These are phyloP conservation scores for Kwoniella shivajii DNA, from an alignment of 1,284 basidiomycete species.

Conservation along the genomic window DNA sequence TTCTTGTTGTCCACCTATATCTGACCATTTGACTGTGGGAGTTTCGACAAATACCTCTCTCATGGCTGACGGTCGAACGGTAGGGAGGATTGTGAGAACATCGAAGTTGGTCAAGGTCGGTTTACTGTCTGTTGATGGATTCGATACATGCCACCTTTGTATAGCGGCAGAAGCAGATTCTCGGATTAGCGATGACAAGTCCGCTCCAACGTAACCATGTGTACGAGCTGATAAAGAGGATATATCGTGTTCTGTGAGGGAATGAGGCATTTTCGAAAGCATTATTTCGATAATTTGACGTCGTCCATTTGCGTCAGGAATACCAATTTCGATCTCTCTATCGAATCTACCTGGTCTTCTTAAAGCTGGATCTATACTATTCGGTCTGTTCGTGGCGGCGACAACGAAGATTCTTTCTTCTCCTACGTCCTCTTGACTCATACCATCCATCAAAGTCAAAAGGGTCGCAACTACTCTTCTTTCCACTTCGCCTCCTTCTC, in stretches of 20 bases:
- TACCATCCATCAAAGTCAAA: slow-evolving; percentile 92
- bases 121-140: slow-evolving; percentile 2
- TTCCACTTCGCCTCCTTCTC: slow-evolving; percentile 86
- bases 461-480: slow-evolving; percentile 93
- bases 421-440: slow-evolving; percentile 62
- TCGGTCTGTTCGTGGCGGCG: slow-evolving; percentile 95
- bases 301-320: slow-evolving; percentile 83
- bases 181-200: slow-evolving; percentile 86
- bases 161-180: slow-evolving; percentile 91
- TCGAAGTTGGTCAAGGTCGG: slow-evolving; percentile 66
- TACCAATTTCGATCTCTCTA: slow-evolving; percentile 94
- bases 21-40: slow-evolving; percentile 77
- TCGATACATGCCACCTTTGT: slow-evolving; percentile 68
- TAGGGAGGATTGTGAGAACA: slow-evolving; percentile 69
- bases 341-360: slow-evolving; percentile 94
- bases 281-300: slow-evolving; percentile 81
- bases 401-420: slow-evolving; percentile 80
- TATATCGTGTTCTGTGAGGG: slow-evolving; percentile 66
- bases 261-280: slow-evolving; percentile 76
- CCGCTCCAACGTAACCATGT: slow-evolving; percentile 97
- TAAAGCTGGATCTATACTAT: slow-evolving; percentile 94
- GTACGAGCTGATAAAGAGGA: slow-evolving; percentile 71
- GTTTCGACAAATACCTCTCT: slow-evolving; percentile 88
- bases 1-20: slow-evolving; percentile 82
- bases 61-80: slow-evolving; percentile 89